A percentile compares a stretch with the other conserved stretches of the same genome.
phyloP scores from a whole-genome alignment of 169 alveolate species.

The Cryptosporidium tyzzeri region DNA sequence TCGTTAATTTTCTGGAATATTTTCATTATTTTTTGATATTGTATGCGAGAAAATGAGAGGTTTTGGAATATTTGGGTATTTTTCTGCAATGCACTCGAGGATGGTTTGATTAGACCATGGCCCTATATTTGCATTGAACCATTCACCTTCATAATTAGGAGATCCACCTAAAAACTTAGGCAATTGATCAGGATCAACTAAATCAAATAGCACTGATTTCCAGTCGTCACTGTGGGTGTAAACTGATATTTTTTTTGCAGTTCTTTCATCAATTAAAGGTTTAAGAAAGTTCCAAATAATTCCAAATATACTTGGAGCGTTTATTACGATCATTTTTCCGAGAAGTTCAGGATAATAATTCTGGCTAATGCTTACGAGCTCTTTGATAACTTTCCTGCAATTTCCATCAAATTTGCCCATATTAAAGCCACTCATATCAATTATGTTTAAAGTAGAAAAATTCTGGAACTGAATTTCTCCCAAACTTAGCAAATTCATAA shows the following conservation, averaged over 20 bases:
- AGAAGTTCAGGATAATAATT: constrained; percentile 93
- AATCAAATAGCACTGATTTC: constrained; percentile 69
- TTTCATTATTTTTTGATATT: constrained; percentile 24
- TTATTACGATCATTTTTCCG: constrained; percentile 89
- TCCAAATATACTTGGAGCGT: constrained; percentile 91
- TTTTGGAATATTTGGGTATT: constrained; percentile 63
- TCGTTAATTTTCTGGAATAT: constrained; percentile 18
- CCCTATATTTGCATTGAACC: constrained; percentile 63
- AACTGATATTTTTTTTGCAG: constrained; percentile 89
- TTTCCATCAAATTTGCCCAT: constrained; percentile 80
- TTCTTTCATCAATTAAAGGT: constrained; percentile 89
- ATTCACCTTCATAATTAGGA: constrained; percentile 59
- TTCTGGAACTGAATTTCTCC: constrained; percentile 1
- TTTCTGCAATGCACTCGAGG: constrained; percentile 55
- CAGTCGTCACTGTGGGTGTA: constrained; percentile 83
- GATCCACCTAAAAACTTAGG: constrained; percentile 84
- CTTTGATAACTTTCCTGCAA: constrained; percentile 78
- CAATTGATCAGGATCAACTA: constrained; percentile 82
- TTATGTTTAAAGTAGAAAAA: constrained; percentile 77
- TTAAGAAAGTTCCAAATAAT: constrained; percentile 90
- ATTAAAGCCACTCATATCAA: constrained; percentile 81
- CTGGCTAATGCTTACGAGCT: constrained; percentile 86
- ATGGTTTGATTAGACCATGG: constrained; percentile 60
- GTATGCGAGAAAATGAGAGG: constrained; percentile 43
- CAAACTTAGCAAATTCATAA: constrained; percentile 9